Evolutionary conservation across 1,284 basidiomycete genomes (phyloP).

Genomic region (Cryptococcus depauperatus): DNA sequence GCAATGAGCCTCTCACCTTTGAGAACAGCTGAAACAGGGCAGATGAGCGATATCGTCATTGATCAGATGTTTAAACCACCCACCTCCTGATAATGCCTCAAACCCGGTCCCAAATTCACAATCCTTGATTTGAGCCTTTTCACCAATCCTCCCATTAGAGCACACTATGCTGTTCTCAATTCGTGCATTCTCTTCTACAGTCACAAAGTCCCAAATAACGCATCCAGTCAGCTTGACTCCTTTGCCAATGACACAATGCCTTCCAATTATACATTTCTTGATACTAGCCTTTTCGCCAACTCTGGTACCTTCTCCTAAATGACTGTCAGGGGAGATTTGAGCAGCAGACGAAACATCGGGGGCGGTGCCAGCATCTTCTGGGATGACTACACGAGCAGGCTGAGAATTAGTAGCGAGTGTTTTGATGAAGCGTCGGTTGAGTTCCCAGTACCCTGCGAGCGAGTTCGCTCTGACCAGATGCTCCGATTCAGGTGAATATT

Average conservation of each 20-base stretch:
- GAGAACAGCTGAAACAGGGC: too few species aligned
- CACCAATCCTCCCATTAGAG: constrained; percentile 68
- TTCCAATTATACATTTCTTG: constrained; percentile 80
- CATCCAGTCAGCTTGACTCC: constrained; percentile 78
- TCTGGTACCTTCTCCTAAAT: constrained; percentile 70
- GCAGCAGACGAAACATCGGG: constrained; percentile 51
- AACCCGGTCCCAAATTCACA: constrained; percentile 85
- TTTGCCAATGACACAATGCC: constrained; percentile 79
- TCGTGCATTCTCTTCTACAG: constrained; percentile 62
- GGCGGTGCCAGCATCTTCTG: constrained; percentile 41
- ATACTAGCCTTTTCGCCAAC: constrained; percentile 77
- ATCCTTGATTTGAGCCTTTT: constrained; percentile 66
- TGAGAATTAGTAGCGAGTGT: background rate
- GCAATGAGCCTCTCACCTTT: constrained; percentile 58
- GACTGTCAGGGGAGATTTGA: constrained; percentile 76
- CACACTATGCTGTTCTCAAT: constrained; percentile 84
- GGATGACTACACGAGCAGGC: constrained; percentile 7
- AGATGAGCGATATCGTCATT: too few species aligned
- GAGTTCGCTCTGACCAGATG: constrained; percentile 71
- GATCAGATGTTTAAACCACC: too few species aligned
- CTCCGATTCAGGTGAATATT: constrained; percentile 42
- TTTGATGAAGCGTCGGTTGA: constrained; percentile 54
- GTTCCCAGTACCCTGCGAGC: constrained; percentile 70
- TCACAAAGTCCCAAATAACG: constrained; percentile 81
- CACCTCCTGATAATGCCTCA: constrained; percentile 62